These are phyloP conservation scores for Candida boleticola DNA, from an alignment of 805 yeast species.

Conservation along the genomic window DNA sequence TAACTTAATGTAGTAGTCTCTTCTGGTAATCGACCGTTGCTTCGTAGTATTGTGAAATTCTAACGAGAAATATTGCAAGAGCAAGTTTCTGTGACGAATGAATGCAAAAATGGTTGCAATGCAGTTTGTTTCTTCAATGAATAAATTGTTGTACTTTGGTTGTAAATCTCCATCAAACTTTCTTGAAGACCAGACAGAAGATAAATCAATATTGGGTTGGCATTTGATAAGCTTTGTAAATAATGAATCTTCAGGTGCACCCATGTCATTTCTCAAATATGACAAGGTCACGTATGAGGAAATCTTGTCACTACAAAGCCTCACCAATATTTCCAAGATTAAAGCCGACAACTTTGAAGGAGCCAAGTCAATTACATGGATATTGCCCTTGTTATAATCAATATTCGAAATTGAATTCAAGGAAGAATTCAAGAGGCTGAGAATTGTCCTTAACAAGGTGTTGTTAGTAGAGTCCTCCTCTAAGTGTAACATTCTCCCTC, in stretches of 20 bases:
- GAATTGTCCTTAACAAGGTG: conserved; percentile 56
- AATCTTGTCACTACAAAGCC: conserved; percentile 55
- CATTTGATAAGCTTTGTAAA: conserved; percentile 49
- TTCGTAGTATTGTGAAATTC: conserved; percentile 63
- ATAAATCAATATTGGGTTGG: conserved; percentile 53
- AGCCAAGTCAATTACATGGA: conserved; percentile 44
- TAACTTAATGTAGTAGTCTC: conserved; percentile 49
- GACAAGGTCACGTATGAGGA: conserved; percentile 52
- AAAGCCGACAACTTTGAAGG: conserved; percentile 59
- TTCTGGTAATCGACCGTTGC: conserved; percentile 48
- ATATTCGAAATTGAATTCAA: conserved; percentile 40
- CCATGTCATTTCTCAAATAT: conserved; percentile 45
- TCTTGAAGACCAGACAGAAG: conserved; percentile 51
- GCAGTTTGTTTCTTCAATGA: conserved; percentile 31
- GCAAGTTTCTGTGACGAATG: conserved; percentile 55
- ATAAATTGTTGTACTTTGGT: conserved; percentile 22
- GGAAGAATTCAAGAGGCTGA: conserved; percentile 49
- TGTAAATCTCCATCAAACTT: conserved; percentile 43
- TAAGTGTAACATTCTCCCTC: conserved; percentile 47
- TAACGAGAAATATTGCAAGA: conserved; percentile 64
- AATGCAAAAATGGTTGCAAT: conserved; percentile 60
- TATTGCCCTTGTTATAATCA: conserved; percentile 31
- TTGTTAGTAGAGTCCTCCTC: conserved; percentile 45
- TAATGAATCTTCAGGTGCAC: conserved; percentile 24
- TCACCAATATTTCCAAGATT: conserved; percentile 60